Base-by-base conservation (phyloP, 2,329 filamentous ascomycete genomes). In the Calycina herbarum region DNA sequence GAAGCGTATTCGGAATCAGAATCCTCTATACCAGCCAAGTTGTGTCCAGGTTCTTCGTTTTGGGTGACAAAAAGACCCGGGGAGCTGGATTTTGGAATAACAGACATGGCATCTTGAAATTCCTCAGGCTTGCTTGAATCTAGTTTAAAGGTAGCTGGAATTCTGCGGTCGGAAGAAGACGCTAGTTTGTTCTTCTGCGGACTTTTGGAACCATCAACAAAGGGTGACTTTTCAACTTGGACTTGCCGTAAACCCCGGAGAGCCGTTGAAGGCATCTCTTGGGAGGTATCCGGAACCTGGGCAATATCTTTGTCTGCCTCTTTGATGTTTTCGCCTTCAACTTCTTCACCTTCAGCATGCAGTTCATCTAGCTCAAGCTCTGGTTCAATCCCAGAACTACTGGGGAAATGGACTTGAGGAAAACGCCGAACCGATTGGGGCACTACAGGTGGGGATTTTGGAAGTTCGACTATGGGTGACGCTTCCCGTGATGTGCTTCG, bases 191-290 rank as follows among this genome's bases (percentile, higher is more conserved):
- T 51, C 17, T 10, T 24, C 45, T 51, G n/a, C 1, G 6, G 45
- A 38, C 35, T 38, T 51, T 51, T 20, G 20, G n/a, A 8, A 24
- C 27, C 45, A 62, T 60, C 24, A 60, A 27, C n/a, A 33, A 66
- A 62, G 13, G 72, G 72, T 1, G 73, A 74, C 54, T 67, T 66
- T 61, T 75, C 64, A 8, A 76, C 73, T 63, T 74, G 72, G 29
- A 75, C 64, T 6, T 66, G 57, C 15, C 31, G 35, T 17, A 59
- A 40, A 29, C 63, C 62, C 4, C 54, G 48, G 5, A 61, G 29
- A 40, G 66, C 61, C 54, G 66, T 72, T 35, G 70, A 71, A 8
- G 70, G 69, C 33, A 59, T 20, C 27, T 63, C 60, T 29, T 70
- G 68, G 10, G 65, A 69, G 1, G 62, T 45, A 8, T 56, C 31